These are phyloP conservation scores for Arabidopsis suecica DNA, from an alignment of 345 rosid genomes.

Conservation along the genomic window DNA sequence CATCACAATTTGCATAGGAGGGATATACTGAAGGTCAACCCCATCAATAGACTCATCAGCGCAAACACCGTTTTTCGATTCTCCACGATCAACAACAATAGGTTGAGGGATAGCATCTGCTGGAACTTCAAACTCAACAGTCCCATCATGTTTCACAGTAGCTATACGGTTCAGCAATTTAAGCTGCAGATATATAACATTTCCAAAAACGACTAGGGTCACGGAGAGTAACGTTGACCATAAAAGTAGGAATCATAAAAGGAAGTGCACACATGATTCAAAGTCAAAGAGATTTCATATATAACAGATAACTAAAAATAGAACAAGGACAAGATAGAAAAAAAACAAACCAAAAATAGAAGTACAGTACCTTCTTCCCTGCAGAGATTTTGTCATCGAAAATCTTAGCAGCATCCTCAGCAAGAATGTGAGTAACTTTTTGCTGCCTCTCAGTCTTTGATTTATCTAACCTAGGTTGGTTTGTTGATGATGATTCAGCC, in stretches of 20 bases:
- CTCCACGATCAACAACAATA: slow-evolving; percentile 49
- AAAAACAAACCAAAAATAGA: slow-evolving; percentile 20
- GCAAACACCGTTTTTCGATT: slow-evolving; percentile 44
- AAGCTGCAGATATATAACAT: slow-evolving; percentile 62
- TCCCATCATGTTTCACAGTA: slow-evolving; percentile 94
- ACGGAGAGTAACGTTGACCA: slow-evolving; percentile 2
- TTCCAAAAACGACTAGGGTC: slow-evolving; percentile 24
- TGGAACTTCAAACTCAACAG: slow-evolving; percentile 91
- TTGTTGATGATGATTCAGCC: slow-evolving; percentile 48
- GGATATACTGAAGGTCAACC: slow-evolving; percentile 62
- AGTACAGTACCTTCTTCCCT: slow-evolving; percentile 66
- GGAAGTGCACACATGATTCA: neutral
- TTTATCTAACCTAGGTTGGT: slow-evolving; percentile 61
- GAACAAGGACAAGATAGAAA: neutral
- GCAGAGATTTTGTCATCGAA: slow-evolving; percentile 73
- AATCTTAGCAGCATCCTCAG: slow-evolving; percentile 81
- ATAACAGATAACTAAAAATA: slow-evolving; percentile 27
- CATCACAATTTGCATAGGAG: slow-evolving; percentile 75
- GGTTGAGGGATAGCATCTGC: slow-evolving; percentile 69
- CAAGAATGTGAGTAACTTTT: slow-evolving; percentile 61
- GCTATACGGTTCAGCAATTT: slow-evolving; percentile 86
- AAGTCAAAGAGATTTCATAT: slow-evolving; percentile 5
- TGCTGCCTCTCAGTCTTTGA: slow-evolving; percentile 75
- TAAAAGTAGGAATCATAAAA: slow-evolving; percentile 2
- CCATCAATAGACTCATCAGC: slow-evolving; percentile 74